Evolutionary conservation across 495 filamentous ascomycete genomes (phyloP).

Genomic region (Daldinia decipiens): DNA sequence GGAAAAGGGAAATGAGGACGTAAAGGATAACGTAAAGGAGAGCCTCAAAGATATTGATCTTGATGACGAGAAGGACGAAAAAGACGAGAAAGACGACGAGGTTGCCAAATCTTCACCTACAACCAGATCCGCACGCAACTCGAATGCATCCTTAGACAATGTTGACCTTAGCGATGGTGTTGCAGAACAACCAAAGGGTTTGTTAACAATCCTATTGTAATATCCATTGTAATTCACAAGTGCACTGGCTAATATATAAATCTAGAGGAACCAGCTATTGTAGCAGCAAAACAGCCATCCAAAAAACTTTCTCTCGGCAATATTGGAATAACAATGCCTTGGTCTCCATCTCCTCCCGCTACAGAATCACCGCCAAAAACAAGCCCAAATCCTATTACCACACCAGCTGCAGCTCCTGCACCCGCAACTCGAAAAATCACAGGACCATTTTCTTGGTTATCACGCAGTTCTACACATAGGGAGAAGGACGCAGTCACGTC

Average conservation of each 20-base stretch:
- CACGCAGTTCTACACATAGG: slow-evolving; percentile 70
- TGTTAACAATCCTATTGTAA: slow-evolving; percentile 1
- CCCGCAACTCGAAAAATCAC: slow-evolving; percentile 71
- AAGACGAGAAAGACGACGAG: slow-evolving; percentile 41
- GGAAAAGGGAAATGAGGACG: slow-evolving; percentile 33
- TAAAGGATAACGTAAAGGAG: slow-evolving; percentile 11
- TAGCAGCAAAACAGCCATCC: slow-evolving; percentile 44
- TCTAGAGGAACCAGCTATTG: slow-evolving; percentile 26
- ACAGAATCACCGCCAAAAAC: slow-evolving; percentile 52
- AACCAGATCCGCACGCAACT: slow-evolving; percentile 69
- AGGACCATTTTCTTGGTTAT: slow-evolving; percentile 86
- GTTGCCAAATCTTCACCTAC: slow-evolving; percentile 47
- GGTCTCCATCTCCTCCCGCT: slow-evolving; percentile 52
- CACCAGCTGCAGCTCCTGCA: slow-evolving; percentile 53
- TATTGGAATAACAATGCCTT: slow-evolving; percentile 65
- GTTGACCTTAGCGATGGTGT: slow-evolving; percentile 70
- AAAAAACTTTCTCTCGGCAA: slow-evolving; percentile 60
- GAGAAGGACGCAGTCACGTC: slow-evolving; percentile 58
- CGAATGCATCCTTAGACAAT: slow-evolving; percentile 73
- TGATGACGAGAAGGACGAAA: slow-evolving; percentile 39
- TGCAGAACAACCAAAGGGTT: slow-evolving; percentile 44
- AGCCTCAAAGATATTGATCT: slow-evolving; percentile 11
- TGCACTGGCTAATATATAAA: slow-evolving; percentile 12
- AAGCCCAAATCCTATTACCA: slow-evolving; percentile 53
- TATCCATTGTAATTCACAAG: background rate